Base-by-base conservation (phyloP, 2,329 filamentous ascomycete species). In the Malbranchea zuffiana region DNA sequence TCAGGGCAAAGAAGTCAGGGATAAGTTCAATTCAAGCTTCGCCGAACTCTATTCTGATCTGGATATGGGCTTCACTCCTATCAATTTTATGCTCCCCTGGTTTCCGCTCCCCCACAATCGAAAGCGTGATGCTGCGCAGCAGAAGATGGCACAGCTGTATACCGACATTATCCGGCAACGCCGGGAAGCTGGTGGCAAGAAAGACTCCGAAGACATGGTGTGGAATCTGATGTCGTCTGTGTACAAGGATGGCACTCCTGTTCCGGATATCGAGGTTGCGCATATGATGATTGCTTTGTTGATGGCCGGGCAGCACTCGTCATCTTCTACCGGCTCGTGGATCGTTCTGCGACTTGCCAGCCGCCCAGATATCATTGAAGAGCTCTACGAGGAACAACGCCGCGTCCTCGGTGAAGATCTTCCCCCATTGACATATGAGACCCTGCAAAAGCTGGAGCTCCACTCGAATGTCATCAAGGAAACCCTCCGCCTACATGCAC, bases 281-380 rank as follows among this genome's bases (percentile, higher is more conserved):
- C 81, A 90, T 63, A 88, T 93, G 74, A 88, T 93, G 82, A 93
- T 93, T 60, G 84, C 84, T 4, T 72, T 93, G 15, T 75, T 93
- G 44, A 92, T 93, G 84, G 85, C 83, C 41, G 85, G 85, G 39
- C 85, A 93, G 57, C 85, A 93, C 66, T 88, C 82, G 2, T 88
- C 83, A 2, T 84, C 84, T 3, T 85, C 83, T 13, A 87, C 82
- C 25, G 79, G 76, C 51, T 75, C 83, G 25, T 93, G 85, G 83
- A 86, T 92, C 51, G 71, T 90, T 57, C 71, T 92, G 26, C 80
- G 79, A 47, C 74, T 93, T 24, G 84, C 85, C 17, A 73, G 80
- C 42, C 72, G 80, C 51, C 83, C 85, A 8, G 69, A 86, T n/a
- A 75, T 92, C 43, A 69, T 80, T 50, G 82, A 92, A 50, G 82